These are phyloP conservation scores for Ochetophila trinervis DNA, from an alignment of 306 rosid species.

Conservation along the genomic window DNA sequence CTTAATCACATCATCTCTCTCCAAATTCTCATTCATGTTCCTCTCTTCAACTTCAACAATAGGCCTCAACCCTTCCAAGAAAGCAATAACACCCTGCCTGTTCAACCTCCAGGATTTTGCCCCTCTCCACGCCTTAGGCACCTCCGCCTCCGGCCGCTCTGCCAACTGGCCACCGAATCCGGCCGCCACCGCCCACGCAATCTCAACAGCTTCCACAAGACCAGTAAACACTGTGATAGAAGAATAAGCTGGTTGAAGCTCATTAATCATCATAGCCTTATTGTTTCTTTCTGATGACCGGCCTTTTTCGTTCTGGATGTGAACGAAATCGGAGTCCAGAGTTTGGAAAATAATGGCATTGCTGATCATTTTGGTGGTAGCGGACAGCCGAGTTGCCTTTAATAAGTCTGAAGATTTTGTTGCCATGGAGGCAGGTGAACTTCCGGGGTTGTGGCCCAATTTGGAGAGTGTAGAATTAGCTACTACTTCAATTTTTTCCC, in stretches of 20 bases:
- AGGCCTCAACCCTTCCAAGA: neutral
- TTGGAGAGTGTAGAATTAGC: neutral
- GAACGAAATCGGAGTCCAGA: no score
- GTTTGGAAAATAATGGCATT: no score
- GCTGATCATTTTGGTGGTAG: neutral
- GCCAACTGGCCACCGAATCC: neutral
- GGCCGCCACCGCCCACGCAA: neutral
- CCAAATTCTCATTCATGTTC: no score
- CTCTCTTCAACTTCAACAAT: neutral
- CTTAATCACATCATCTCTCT: neutral
- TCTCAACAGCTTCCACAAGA: conserved; percentile 6
- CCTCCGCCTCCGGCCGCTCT: neutral
- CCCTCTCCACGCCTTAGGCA: neutral
- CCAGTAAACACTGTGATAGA: neutral
- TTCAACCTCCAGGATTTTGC: conserved; percentile 3
- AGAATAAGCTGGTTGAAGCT: neutral
- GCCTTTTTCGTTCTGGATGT: no score
- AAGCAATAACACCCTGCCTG: neutral
- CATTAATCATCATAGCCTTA: no score
- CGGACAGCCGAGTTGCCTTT: neutral
- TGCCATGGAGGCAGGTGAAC: neutral
- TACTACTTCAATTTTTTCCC: neutral
- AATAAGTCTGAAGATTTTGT: neutral
- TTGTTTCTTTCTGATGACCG: no score
- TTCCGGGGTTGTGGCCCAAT: conserved; percentile 1